Evolutionary conservation across 306 rosid species (phyloP).

Genomic region (Cucurbita ficifolia): DNA sequence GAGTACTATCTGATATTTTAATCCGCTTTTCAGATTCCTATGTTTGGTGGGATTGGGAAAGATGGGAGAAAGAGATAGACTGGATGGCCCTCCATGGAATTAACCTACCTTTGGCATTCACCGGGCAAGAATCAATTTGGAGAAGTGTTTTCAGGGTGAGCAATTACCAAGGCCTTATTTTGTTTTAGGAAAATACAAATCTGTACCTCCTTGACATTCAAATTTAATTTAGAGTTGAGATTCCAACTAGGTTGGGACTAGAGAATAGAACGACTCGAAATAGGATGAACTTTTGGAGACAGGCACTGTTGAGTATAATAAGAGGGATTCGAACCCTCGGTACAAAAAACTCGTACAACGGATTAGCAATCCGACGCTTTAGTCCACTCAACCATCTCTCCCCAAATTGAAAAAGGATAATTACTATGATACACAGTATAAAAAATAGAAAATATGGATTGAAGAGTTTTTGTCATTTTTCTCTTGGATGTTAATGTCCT

Average conservation of each 20-base stretch:
- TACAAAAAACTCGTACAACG: too few species aligned
- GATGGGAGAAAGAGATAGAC: slow-evolving; percentile 96
- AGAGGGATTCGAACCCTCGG: too few species aligned
- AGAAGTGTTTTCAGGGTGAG: slow-evolving; percentile 67
- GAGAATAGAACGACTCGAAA: neutral
- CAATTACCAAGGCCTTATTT: neutral
- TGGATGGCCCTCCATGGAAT: slow-evolving; percentile 99
- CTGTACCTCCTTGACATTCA: neutral
- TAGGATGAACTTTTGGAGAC: neutral
- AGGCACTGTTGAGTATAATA: neutral
- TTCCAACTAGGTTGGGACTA: neutral
- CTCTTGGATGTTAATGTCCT: neutral
- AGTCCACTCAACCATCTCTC: neutral
- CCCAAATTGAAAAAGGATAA: too few species aligned
- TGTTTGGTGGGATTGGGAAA: slow-evolving; percentile 99
- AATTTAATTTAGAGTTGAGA: neutral
- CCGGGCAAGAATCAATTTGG: slow-evolving; percentile 95
- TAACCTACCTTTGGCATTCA: slow-evolving; percentile 88
- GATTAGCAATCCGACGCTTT: neutral
- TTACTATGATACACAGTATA: too few species aligned
- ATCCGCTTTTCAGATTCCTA: slow-evolving; percentile 53
- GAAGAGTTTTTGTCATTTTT: neutral
- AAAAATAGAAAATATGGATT: neutral
- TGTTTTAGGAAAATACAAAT: neutral
- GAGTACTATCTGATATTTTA: neutral